Evolutionary conservation across 2,329 filamentous ascomycete species (phyloP).

Genomic region (Fusarium chlamydosporum): DNA sequence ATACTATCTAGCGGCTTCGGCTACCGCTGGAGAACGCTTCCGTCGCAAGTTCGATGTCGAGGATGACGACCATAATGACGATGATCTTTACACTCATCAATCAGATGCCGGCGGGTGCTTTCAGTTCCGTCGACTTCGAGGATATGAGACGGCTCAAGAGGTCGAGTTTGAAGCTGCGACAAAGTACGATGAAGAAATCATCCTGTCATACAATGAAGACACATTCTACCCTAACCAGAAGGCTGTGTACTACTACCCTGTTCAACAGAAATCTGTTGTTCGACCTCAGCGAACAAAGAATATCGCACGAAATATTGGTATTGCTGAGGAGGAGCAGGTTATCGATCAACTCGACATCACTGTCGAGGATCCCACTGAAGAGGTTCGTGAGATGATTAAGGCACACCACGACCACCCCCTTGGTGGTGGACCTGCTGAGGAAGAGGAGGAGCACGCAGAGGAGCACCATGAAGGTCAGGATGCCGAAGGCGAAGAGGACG

Average conservation of each 20-base stretch:
- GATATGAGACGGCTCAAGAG: slow-evolving; percentile 74
- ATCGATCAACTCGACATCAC: slow-evolving; percentile 70
- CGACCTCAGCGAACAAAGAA: slow-evolving; percentile 75
- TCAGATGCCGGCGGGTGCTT: slow-evolving; percentile 65
- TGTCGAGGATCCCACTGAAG: slow-evolving; percentile 69
- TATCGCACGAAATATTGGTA: slow-evolving; percentile 67
- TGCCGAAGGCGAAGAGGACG: slow-evolving; percentile 47
- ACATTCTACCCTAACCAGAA: slow-evolving; percentile 65
- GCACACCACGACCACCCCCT: slow-evolving; percentile 68
- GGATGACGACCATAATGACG: slow-evolving; percentile 68
- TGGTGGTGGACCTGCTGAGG: slow-evolving; percentile 60
- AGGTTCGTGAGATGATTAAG: slow-evolving; percentile 66
- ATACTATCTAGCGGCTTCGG: slow-evolving; percentile 71
- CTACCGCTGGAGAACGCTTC: slow-evolving; percentile 66
- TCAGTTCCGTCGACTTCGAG: slow-evolving; percentile 72
- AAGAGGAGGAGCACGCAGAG: slow-evolving; percentile 54
- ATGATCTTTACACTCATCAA: slow-evolving; percentile 68
- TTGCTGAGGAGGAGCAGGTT: slow-evolving; percentile 65
- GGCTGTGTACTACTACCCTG: slow-evolving; percentile 76
- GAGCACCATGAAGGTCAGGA: slow-evolving; percentile 51
- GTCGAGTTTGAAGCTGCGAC: slow-evolving; percentile 68
- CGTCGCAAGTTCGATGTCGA: slow-evolving; percentile 72
- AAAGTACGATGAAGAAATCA: slow-evolving; percentile 75
- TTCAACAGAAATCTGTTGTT: slow-evolving; percentile 74
- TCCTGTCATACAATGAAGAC: slow-evolving; percentile 71